phyloP scores from a whole-genome alignment of 306 rosid genomes.

The Crataegus laevigata region DNA sequence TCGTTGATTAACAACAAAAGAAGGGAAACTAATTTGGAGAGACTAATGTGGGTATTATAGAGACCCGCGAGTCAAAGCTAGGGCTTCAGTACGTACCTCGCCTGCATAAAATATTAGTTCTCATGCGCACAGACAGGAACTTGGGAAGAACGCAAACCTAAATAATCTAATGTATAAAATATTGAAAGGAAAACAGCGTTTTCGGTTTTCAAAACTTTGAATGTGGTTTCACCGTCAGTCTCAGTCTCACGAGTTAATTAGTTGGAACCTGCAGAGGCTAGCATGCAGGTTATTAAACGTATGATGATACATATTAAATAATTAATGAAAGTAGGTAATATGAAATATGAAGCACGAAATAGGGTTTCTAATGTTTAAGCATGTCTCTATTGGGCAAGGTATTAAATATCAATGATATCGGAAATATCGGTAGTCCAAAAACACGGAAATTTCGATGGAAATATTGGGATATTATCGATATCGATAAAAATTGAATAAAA shows the following conservation, averaged over 20 bases:
- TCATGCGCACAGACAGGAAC: constrained; percentile 26
- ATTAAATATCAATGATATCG: no score
- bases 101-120: constrained; percentile 8
- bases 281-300: not conserved
- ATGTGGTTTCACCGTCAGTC: constrained; percentile 1
- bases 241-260: not conserved
- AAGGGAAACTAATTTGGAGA: constrained; percentile 27
- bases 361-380: not conserved
- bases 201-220: constrained; percentile 26
- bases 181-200: constrained; percentile 1
- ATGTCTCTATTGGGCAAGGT: no score
- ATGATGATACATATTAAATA: not conserved
- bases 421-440: no score
- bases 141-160: constrained; percentile 28
- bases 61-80: constrained; percentile 56
- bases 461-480: no score
- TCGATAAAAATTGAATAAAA: no score
- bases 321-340: not conserved
- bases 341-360: not conserved
- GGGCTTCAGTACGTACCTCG: constrained; percentile 32
- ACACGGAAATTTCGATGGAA: no score
- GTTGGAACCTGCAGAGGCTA: not conserved
- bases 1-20: constrained; percentile 18
- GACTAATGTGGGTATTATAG: constrained; percentile 33
- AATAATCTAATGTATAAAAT: not conserved